These are phyloP conservation scores for Amanita fuliginea DNA, from an alignment of 768 basidiomycete genomes.

Conservation along the genomic window DNA sequence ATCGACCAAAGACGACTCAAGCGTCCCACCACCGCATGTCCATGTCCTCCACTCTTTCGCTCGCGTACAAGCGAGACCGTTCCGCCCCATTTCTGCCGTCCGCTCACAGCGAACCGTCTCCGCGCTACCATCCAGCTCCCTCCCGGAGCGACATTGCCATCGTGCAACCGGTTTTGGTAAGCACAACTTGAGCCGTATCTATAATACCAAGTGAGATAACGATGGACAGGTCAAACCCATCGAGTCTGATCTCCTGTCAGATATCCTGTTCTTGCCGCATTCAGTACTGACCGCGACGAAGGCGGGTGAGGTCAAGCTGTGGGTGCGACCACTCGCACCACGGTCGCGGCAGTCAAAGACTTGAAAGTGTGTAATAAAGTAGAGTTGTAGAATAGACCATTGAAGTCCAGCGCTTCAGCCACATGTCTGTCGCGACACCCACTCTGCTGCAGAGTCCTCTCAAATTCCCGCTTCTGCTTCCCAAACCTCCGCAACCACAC, in stretches of 20 bases:
- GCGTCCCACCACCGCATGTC: conserved; percentile 54
- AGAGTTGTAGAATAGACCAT: too few relatives aligned
- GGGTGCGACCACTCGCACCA: conserved; percentile 65
- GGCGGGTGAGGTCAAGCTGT: conserved; percentile 68
- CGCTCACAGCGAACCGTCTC: conserved; percentile 27
- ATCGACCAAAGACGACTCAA: conserved; percentile 62
- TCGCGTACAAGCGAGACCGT: conserved; percentile 55
- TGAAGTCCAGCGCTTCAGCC: too few relatives aligned
- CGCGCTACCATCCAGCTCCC: conserved; percentile 78
- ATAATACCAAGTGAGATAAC: not conserved
- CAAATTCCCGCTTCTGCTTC: conserved; percentile 54
- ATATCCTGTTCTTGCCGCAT: conserved; percentile 67
- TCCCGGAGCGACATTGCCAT: conserved; percentile 84
- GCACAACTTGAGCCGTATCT: conserved; percentile 13
- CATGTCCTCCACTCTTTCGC: conserved; percentile 68
- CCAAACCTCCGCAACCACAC: conserved; percentile 53
- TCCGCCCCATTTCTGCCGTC: conserved; percentile 48
- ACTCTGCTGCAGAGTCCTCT: conserved; percentile 61
- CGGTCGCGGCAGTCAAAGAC: conserved; percentile 21
- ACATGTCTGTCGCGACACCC: conserved; percentile 47
- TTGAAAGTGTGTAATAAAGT: not conserved
- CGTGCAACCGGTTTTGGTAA: conserved; percentile 82
- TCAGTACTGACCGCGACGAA: conserved; percentile 74
- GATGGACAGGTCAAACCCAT: conserved; percentile 59
- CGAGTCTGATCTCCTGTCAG: conserved; percentile 69